Evolutionary conservation across 441 rosid genomes (phyloP), one percentile per base, ranked within the genome.

Genomic region (Rhodomyrtus psidioides): DNA sequence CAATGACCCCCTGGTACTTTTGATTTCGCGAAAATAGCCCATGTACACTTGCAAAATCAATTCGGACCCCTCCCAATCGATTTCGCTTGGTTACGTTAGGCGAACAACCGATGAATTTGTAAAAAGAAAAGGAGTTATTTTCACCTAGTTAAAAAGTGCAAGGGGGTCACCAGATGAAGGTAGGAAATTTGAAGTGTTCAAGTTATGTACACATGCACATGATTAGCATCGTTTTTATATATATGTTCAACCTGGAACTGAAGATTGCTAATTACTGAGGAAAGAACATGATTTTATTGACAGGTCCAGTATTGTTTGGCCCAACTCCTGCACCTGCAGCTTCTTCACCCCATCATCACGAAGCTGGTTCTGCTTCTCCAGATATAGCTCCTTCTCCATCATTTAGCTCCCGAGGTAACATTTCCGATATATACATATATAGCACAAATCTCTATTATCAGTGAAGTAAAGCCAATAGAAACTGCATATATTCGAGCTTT

Each of bases 291-390:
- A 49, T 57, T 55, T 12, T 24, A 70, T 88, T 85, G 87, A 84
- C 94, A 94, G 98, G 98, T 88, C 96, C 96, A 30, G 90, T 79
- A 60, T 85, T 93, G 54, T 90, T 94, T 54, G 90, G 92, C 75
- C 92, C 95, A 85, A 82, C 93, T 65, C 93, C 88, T 88, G 91
- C 96, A 81, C 92, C 96, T 23, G 55, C 90, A 55, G 15, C 82
- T 17, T 6, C 44, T 55, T 60, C 87, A 42, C 49, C 83, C 24
- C 28, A 59, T n/a, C 87, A 51, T n/a, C 7, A 55, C 23, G 58
- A 17, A 30, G 75, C 44, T 27, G 87, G 56, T 14, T 30, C 75
- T 46, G 75, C 44, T 30, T 60, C 87, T 28, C 79, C 83, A 14
- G 3, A 44, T 46, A 0, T 5, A 2, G 92, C 90, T 58, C 86